Evolutionary conservation across 139 green algal species (phyloP), one percentile per base, ranked within the genome.

Genomic region (Bryopsis sp.): DNA sequence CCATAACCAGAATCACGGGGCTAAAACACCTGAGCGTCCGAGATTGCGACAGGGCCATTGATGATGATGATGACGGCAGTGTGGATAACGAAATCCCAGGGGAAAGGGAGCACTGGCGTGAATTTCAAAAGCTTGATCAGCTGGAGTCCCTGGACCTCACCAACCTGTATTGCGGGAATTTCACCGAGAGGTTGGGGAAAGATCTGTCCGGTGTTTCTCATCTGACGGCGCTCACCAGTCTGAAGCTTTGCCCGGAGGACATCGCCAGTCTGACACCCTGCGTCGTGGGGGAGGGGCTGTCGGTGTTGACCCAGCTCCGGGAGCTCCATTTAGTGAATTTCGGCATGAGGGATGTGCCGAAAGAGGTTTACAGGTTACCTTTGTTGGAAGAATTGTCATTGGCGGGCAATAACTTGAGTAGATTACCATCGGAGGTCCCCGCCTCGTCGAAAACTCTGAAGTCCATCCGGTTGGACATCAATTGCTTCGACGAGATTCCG

Each of bases 401-500:
- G 19, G 48, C 48, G 29, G 48, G 48, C 8, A 61, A 61, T 28
- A 61, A 61, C 22, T 26, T 61, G 8, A 61, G 19, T 8, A 31
- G 5, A 8, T 36, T 61, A 8, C 48, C 48, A 36, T 61, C 24
- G 48, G 48, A 61, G 33, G 48, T 36, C 5, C 48, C 48, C 5
- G 33, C 8, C 22, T 61, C 33, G 5, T 22, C 33, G 29, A 36
- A 22, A 7, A 61, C 5, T 34, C 29, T 61, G 29, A 61, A 26
- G 48, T 8, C 24, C 11, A 22, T 61, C 48, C 22, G 33, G 29
- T 61, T 61, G 48, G 48, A 61, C 48, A 61, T 26, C 48, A 61
- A 61, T 31, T 61, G 48, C 48, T 61, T 61, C 22, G 48, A 61
- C 5, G 48, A 61, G 48, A 61, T 61, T 28, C 48, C 48, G 5